Base-by-base conservation (phyloP, 805 yeast genomes). In the Sugiyamaella valdiviana region DNA sequence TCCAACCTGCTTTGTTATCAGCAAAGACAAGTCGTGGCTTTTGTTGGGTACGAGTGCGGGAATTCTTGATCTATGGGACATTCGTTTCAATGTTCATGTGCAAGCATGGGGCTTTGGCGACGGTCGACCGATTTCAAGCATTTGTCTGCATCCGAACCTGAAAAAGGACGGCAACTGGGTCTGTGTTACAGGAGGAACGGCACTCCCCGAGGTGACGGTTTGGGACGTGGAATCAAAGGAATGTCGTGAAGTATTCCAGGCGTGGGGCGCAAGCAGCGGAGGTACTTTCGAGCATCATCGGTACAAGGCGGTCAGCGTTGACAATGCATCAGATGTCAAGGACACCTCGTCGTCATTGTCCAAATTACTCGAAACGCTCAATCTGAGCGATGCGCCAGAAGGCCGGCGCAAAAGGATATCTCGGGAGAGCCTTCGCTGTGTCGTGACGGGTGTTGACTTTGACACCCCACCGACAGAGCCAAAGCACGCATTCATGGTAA, bases 1-100 rank as follows among this genome's bases (percentile, higher is more conserved):
- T 1, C 76, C 83, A 0, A 75, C 80, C 0, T 66, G 82, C 15
- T 77, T 88, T 57, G 72, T 78, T 1, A 64, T 84, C 19, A 84
- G 82, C 46, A 63, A 67, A 0, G 66, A 71, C 14, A 65, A 70
- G 21, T 67, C 75, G 4, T 87, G 96, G 87, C 61, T 86, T 1
- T 62, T 86, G 6, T 61, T 83, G 1, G 97, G 96, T 0, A 86
- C 96, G 0, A 68, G 77, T 0, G 76, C 75, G 36, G 97, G 97
- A 1, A 68, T 82, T 0, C 61, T 93, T 24, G 81, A 80, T 53
- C 65, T 91, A 14, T 89, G 96, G 95, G 96, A 89, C 63, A 55
- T 85, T 32, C 69, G 95, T 46, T 86, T 88, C 62, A 72, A 72
- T 32, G 50, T 83, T 0, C 67, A 76, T 38, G 67, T 87, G 32